These are phyloP conservation scores for Chytriomyces hyalinus DNA, from an alignment of 192 early-diverging fungal genomes.

Conservation along the genomic window DNA sequence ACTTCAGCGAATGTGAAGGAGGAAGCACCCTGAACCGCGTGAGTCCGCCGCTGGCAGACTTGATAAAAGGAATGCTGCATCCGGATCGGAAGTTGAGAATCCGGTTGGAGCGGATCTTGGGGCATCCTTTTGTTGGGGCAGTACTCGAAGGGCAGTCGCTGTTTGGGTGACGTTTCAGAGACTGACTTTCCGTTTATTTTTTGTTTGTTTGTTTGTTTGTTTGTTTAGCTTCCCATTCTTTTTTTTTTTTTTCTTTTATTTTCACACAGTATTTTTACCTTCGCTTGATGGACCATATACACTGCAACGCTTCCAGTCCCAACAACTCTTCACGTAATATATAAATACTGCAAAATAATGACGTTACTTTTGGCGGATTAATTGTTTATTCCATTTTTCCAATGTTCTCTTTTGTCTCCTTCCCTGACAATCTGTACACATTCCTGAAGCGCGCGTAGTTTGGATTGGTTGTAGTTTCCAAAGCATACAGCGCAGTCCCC, in stretches of 20 bases:
- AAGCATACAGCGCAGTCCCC: constrained; percentile 1
- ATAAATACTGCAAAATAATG: no score
- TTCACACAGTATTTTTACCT: no score
- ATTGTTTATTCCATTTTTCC: neutral
- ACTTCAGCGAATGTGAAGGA: constrained; percentile 66
- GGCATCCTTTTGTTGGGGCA: constrained; percentile 49
- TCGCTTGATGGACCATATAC: no score
- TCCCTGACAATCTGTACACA: neutral
- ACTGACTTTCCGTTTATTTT: no score
- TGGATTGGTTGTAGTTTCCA: constrained; percentile 3
- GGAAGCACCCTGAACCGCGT: constrained; percentile 38
- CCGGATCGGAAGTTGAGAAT: constrained; percentile 63
- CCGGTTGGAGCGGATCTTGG: constrained; percentile 56
- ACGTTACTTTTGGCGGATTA: neutral
- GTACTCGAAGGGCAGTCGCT: constrained; percentile 27
- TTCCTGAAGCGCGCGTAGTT: neutral
- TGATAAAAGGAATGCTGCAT: constrained; percentile 73
- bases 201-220: no score
- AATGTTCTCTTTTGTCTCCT: neutral
- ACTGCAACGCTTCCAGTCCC: no score
- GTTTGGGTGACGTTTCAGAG: neutral
- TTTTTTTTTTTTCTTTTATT: no score
- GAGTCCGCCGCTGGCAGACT: constrained; percentile 59
- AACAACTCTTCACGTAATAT: no score
- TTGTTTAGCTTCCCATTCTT: no score